These are phyloP conservation scores for Diaporthe sp. DNA, from an alignment of 2,329 filamentous ascomycete species.

Conservation along the genomic window DNA sequence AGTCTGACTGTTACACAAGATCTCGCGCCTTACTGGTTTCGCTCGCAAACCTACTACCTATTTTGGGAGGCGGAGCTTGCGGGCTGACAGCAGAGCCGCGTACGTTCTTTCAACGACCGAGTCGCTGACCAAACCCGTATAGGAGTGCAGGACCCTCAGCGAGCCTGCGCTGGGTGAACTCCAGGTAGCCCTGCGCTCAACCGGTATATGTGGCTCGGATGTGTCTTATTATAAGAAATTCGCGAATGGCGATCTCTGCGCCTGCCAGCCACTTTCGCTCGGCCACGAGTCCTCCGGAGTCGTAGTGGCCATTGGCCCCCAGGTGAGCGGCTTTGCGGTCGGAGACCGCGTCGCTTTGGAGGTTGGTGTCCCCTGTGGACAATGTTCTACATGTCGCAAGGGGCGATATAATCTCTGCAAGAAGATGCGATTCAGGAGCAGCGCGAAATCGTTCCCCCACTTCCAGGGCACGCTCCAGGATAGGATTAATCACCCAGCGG, in stretches of 20 bases:
- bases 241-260: constrained; percentile 78
- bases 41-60: constrained; percentile 15
- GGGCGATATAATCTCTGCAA: constrained; percentile 75
- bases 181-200: constrained; percentile 75
- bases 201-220: constrained; percentile 79
- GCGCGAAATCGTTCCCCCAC: constrained; percentile 73
- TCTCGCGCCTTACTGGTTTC: constrained; percentile 35
- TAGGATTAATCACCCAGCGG: constrained; percentile 72
- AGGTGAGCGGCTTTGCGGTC: constrained; percentile 64
- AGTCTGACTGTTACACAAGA: constrained; percentile 50
- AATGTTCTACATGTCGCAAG: constrained; percentile 64
- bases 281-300: constrained; percentile 74
- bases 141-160: constrained; percentile 66
- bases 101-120: constrained; percentile 33
- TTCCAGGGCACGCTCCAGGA: constrained; percentile 75
- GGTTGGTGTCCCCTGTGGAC: constrained; percentile 67
- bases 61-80: constrained; percentile 26
- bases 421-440: constrained; percentile 72
- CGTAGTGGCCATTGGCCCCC: constrained; percentile 68
- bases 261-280: constrained; percentile 74
- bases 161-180: constrained; percentile 67
- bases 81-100: constrained; percentile 35
- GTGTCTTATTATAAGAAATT: constrained; percentile 81
- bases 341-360: constrained; percentile 72
- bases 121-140: constrained; percentile 40